These are phyloP conservation scores for Chlorella vulgaris DNA, from an alignment of 139 green algal species.

Conservation along the genomic window DNA sequence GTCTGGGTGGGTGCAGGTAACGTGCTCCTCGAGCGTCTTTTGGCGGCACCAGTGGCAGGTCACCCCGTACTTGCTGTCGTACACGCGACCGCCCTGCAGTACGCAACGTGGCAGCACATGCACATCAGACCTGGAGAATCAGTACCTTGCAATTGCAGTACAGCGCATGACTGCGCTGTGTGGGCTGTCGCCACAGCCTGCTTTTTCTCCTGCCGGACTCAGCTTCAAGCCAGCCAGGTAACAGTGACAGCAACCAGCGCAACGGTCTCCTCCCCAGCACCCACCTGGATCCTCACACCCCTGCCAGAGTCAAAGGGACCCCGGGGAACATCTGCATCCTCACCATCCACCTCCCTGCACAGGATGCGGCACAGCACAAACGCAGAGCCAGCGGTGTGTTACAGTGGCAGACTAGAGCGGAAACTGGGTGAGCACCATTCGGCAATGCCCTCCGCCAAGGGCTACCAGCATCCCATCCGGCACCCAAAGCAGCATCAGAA, in stretches of 20 bases:
- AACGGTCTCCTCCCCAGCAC: background rate
- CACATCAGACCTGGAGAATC: no score
- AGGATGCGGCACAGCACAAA: no score
- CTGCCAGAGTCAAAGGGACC: constrained; percentile 65
- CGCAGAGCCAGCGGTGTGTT: no score
- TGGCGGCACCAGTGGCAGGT: constrained; percentile 91
- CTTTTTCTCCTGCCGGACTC: no score
- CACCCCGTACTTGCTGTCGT: constrained; percentile 74
- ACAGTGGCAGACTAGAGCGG: no score
- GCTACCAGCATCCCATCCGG: no score
- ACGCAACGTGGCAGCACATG: background rate
- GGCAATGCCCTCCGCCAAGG: no score
- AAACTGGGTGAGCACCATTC: no score
- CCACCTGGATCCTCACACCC: constrained; percentile 67
- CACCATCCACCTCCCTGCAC: constrained; percentile 27
- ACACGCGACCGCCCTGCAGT: constrained; percentile 72
- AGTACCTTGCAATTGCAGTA: no score
- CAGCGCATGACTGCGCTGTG: background rate
- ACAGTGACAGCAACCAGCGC: background rate
- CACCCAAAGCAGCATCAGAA: no score
- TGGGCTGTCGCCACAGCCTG: background rate
- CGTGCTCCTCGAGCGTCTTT: constrained; percentile 82
- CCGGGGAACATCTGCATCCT: constrained; percentile 28
- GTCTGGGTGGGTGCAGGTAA: constrained; percentile 64
- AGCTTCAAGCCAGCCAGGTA: no score